Base-by-base conservation (phyloP, 2,329 filamentous ascomycete species). In the Gaeumannomyces sp. region DNA sequence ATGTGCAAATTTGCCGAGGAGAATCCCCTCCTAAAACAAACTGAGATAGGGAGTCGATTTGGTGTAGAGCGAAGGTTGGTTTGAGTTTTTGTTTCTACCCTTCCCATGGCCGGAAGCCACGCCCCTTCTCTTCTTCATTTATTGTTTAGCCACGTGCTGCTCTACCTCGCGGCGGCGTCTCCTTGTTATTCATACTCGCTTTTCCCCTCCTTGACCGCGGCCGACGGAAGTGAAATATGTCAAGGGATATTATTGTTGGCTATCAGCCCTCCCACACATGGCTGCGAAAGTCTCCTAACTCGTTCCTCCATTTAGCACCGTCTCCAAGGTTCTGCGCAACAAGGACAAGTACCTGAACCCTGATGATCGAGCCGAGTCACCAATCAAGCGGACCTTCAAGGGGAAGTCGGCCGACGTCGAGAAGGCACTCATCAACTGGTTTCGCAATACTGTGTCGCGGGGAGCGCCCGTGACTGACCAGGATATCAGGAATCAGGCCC, bases 1-100 rank as follows among this genome's bases (percentile, higher is more conserved):
- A 99, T 99, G 93, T 99, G 95, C 76, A 85, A 92, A 73, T 97
- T 94, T 76, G 91, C 94, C 71, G 90, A 95, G 74, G 90, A 96
- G 68, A 89, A 98, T 73, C 95, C 94, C 28, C 89, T 87, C 61
- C 89, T 92, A 60, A 97, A 97, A 78, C 95, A 99, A 79, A 95
- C 93, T 25, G 94, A 98, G 73, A 99, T 99, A 77, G 95, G 95
- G 78, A 90, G 89, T 66, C 88, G 93, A 74, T 99, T 99, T 78
- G 94, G 93, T 50, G 95, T 99, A 63, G 95, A 99, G 79, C 83
- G 95, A 89, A 98, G 95, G 95, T 98, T 88, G 58, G 62, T 66
- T 57, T 60, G 29, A 29, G n/a, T 58, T 45, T 50, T 64, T 31
- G 63, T 57, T 45, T 27, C 38, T n/a, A 50, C 33, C n/a, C 16